phyloP scores from a whole-genome alignment of 306 rosid genomes.

The Herpetospermum pedunculosum region DNA sequence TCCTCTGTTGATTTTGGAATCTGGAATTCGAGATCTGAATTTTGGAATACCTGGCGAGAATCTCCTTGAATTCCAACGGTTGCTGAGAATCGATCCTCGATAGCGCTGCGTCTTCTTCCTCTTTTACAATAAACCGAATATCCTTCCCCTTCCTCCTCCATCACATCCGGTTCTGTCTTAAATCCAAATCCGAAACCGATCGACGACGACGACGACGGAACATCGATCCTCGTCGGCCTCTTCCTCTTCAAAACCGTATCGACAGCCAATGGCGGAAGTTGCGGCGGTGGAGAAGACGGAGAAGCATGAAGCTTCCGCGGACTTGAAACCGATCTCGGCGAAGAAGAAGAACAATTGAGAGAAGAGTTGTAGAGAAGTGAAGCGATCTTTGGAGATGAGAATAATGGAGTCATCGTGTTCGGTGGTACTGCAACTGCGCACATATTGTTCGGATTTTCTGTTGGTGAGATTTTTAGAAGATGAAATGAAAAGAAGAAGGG shows the following conservation, averaged over 20 bases:
- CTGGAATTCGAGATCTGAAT: neutral
- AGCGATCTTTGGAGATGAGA: constrained; percentile 27
- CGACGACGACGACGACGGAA: constrained; percentile 7
- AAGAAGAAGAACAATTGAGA: constrained; percentile 7
- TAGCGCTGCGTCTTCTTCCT: constrained; percentile 23
- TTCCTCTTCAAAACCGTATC: constrained; percentile 29
- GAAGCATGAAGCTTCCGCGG: constrained; percentile 15
- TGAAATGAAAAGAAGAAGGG: neutral
- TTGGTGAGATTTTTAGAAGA: neutral
- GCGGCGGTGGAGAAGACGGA: neutral
- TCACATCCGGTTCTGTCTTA: constrained; percentile 15
- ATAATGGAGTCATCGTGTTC: constrained; percentile 16
- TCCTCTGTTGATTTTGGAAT: neutral
- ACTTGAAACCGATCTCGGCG: constrained; percentile 16
- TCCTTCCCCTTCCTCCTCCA: constrained; percentile 37
- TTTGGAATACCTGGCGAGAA: constrained; percentile 26
- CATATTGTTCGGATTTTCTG: constrained; percentile 2
- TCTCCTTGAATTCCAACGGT: constrained; percentile 20
- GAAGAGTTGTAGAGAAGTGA: constrained; percentile 21
- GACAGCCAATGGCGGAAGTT: constrained; percentile 5
- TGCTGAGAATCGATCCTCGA: constrained; percentile 47
- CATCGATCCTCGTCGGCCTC: constrained; percentile 30
- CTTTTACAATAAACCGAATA: constrained; percentile 40
- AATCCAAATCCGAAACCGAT: constrained; percentile 8
- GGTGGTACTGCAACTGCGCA: constrained; percentile 23